Conservation (phyloP, 2,329 filamentous ascomycete genomes). For the Trichoderma aggressivum region DNA sequence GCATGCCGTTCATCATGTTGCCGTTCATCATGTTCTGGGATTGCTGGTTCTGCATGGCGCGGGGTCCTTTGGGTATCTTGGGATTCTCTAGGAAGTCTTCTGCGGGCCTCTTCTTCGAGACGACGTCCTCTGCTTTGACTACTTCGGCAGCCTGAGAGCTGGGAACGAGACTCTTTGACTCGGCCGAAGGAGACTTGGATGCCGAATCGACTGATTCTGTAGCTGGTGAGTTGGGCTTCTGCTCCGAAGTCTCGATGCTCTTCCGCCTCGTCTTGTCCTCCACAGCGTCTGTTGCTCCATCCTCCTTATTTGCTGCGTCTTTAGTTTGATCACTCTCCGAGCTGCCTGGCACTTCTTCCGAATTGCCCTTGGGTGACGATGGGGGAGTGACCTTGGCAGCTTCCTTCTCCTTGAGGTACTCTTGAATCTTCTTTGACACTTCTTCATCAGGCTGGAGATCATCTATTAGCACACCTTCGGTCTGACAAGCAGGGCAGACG, state of each 20-base stretch:
- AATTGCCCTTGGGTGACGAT: conserved; percentile 31
- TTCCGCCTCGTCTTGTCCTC: conserved; percentile 22
- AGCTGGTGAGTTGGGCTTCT: conserved; percentile 37
- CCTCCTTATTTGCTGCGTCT: conserved; percentile 38
- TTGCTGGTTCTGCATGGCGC: conserved; percentile 60
- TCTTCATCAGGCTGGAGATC: conserved; percentile 82
- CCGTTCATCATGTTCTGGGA: conserved; percentile 42
- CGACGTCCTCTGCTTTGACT: conserved; percentile 32
- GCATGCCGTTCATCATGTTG: conserved; percentile 47
- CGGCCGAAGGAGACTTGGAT: conserved; percentile 30
- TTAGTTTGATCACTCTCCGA: conserved; percentile 36
- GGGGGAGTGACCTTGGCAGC: conserved; percentile 41
- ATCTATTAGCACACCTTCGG: conserved; percentile 89
- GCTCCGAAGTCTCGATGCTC: conserved; percentile 24
- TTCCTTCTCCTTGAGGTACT: conserved; percentile 62
- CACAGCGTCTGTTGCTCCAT: conserved; percentile 36
- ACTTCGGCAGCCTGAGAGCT: conserved; percentile 33
- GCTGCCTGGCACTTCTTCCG: conserved; percentile 11
- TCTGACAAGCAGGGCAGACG: conserved; percentile 86
- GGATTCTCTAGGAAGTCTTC: conserved; percentile 67
- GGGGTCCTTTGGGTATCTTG: conserved; percentile 62
- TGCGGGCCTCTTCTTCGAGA: conserved; percentile 76
- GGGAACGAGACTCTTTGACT: conserved; percentile 28
- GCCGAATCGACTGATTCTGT: conserved; percentile 22
- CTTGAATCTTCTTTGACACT: conserved; percentile 71